Evolutionary conservation across 805 yeast species (phyloP).

Genomic region (Peterozyma xylosa): DNA sequence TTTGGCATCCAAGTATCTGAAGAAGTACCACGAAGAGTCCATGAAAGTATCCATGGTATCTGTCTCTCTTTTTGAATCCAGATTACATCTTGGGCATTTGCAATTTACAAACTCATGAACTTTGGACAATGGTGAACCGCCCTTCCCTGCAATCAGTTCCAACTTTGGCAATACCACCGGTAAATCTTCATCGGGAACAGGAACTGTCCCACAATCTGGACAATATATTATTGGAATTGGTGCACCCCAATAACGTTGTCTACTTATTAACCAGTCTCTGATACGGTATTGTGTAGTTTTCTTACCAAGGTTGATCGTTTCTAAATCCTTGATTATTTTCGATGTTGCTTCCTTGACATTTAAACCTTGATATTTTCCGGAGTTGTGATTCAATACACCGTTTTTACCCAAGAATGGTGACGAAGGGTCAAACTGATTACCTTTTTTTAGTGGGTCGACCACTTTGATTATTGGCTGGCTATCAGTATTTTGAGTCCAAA

Average conservation of each 20-base stretch:
- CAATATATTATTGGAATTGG: conserved; percentile 96
- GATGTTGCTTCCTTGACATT: conserved; percentile 41
- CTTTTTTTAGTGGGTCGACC: conserved; percentile 31
- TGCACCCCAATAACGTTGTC: conserved; percentile 98
- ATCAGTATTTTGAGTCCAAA: conserved; percentile 66
- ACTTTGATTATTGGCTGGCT: conserved; percentile 30
- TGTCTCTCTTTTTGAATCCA: conserved; percentile 75
- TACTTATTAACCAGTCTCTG: conserved; percentile 90
- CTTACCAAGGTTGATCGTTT: conserved; percentile 31
- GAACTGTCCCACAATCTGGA: conserved; percentile 75
- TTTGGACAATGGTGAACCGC: conserved; percentile 63
- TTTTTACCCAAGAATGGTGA: conserved; percentile 29
- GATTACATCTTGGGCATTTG: conserved; percentile 75
- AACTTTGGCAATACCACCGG: conserved; percentile 76
- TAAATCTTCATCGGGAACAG: conserved; percentile 82
- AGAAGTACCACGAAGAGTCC: conserved; percentile 96
- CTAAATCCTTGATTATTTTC: conserved; percentile 35
- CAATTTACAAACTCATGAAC: conserved; percentile 64
- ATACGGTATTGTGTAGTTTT: conserved; percentile 49
- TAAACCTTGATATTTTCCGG: conserved; percentile 46
- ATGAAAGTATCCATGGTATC: conserved; percentile 99
- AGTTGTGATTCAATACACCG: conserved; percentile 41
- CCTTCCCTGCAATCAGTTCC: conserved; percentile 35
- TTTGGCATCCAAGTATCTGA: conserved; percentile 73
- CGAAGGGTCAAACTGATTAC: conserved; percentile 9